A percentile compares a stretch with the other conserved stretches of the same genome.
Conservation (phyloP, 148 eudicot genomes). For the Selenicereus undatus region DNA sequence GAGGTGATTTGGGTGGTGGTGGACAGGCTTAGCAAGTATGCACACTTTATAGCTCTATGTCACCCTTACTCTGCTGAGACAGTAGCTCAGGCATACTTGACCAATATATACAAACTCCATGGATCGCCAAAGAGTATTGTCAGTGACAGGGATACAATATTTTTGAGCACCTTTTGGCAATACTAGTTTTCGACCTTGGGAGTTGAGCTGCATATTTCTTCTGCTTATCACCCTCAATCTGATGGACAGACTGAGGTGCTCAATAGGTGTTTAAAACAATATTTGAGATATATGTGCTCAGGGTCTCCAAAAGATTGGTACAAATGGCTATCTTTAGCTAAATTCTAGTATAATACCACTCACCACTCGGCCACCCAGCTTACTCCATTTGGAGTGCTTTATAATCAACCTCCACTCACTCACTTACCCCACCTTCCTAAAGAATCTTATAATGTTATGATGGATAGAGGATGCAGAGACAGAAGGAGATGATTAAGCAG, state of each 20-base stretch:
- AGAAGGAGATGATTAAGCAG: no score
- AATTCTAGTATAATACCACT: no score
- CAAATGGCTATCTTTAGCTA: no score
- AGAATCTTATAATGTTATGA: no score
- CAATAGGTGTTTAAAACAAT: background rate
- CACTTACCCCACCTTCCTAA: no score
- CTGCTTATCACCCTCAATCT: background rate
- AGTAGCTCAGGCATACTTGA: background rate
- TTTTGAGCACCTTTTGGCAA: background rate
- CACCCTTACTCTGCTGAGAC: background rate
- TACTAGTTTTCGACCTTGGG: no score
- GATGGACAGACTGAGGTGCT: background rate
- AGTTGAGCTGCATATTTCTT: background rate
- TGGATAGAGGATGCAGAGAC: no score
- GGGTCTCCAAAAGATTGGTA: no score
- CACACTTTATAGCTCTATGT: background rate
- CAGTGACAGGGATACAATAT: background rate
- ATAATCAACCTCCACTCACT: no score
- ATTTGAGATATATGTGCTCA: background rate
- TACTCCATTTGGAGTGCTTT: no score
- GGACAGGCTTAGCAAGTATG: background rate
- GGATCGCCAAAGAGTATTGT: background rate
- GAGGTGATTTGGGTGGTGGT: background rate
- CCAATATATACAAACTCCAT: background rate
- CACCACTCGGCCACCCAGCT: no score